These are phyloP conservation scores for Pythium myriotylum DNA, from an alignment of 352 stramenopile species.

Conservation along the genomic window DNA sequence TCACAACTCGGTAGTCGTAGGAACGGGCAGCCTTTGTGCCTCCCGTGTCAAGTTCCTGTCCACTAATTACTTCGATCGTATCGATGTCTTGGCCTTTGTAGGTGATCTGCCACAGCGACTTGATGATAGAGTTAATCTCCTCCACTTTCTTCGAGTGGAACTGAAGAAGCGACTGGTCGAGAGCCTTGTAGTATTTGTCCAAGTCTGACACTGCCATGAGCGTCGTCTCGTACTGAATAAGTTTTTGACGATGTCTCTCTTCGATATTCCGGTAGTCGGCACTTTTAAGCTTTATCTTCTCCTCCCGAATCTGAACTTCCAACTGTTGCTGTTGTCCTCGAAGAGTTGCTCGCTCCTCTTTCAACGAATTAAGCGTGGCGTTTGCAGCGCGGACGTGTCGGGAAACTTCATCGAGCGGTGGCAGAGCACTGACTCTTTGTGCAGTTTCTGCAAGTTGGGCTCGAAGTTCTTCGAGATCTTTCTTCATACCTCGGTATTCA, in stretches of 20 bases:
- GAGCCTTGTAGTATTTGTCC: constrained; percentile 96
- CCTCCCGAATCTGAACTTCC: constrained; percentile 54
- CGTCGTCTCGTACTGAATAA: constrained; percentile 97
- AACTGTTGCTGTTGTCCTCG: constrained; percentile 60
- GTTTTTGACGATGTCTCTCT: constrained; percentile 91
- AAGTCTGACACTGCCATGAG: constrained; percentile 95
- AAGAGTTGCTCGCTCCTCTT: constrained; percentile 43
- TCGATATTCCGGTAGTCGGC: constrained; percentile 93
- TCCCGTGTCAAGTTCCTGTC: constrained; percentile 77
- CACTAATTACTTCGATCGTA: constrained; percentile 97
- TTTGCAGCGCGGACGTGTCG: constrained; percentile 44
- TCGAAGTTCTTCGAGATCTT: constrained; percentile 46
- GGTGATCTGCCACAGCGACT: constrained; percentile 97
- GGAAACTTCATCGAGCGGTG: constrained; percentile 48
- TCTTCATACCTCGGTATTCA: constrained; percentile 60
- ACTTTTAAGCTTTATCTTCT: constrained; percentile 56
- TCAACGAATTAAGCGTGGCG: constrained; percentile 29
- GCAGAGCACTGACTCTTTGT: constrained; percentile 56
- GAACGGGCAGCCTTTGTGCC: constrained; percentile 58
- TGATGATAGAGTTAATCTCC: constrained; percentile 99
- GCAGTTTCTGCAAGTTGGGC: constrained; percentile 39
- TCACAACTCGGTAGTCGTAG: constrained; percentile 99
- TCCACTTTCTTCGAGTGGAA: constrained; percentile 99
- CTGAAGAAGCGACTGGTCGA: constrained; percentile 95
- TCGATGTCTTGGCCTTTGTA: constrained; percentile 99